Conservation (phyloP, 306 rosid species). For the Cicer bijugum region DNA sequence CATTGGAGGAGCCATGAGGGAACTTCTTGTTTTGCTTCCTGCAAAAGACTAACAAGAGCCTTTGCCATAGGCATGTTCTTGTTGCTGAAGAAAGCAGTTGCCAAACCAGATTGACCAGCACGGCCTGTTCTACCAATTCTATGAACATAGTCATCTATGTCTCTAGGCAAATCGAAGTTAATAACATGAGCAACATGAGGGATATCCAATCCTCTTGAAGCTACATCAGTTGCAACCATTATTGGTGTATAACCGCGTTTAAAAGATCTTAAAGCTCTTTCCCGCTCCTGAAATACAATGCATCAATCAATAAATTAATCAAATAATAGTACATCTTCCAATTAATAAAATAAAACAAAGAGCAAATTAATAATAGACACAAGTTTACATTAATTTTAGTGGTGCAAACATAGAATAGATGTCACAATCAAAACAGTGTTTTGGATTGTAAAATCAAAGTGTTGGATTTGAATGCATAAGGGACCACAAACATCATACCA, state of each 20-base stretch:
- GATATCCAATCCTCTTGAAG: constrained; percentile 79
- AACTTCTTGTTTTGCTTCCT: constrained; percentile 73
- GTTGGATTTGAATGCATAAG: not conserved
- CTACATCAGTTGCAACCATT: constrained; percentile 85
- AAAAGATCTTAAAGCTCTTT: constrained; percentile 69
- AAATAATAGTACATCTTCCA: too few relatives aligned
- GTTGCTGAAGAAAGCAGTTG: constrained; percentile 76
- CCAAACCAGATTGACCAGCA: constrained; percentile 81
- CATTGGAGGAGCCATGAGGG: constrained; percentile 69
- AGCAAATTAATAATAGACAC: not conserved
- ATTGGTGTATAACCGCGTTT: constrained; percentile 70
- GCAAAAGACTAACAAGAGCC: constrained; percentile 62
- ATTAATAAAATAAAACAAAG: constrained; percentile 3
- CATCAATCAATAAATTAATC: not conserved
- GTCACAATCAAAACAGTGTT: not conserved
- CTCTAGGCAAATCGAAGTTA: constrained; percentile 77
- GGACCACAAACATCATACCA: not conserved
- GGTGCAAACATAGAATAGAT: not conserved
- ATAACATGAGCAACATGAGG: constrained; percentile 81
- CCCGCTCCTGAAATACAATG: constrained; percentile 65
- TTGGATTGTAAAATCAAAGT: constrained; percentile 9
- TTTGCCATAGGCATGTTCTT: constrained; percentile 64
- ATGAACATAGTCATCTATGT: constrained; percentile 77
- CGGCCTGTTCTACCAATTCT: constrained; percentile 88
- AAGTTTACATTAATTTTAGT: not conserved